phyloP scores from a whole-genome alignment of 169 alveolate genomes.

The Cryptosporidium tyzzeri region DNA sequence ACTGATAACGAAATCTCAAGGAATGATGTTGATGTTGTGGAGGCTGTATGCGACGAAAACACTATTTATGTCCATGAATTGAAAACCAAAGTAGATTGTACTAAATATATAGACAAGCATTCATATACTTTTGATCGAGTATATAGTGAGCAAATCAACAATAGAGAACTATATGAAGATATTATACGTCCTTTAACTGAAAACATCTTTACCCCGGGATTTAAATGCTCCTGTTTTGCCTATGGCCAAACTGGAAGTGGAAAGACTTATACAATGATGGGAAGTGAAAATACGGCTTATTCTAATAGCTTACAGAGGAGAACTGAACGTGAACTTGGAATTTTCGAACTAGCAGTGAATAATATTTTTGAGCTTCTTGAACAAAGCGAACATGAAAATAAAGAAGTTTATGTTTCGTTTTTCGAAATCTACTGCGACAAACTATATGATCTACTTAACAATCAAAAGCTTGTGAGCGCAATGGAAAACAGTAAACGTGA shows the following conservation, averaged over 20 bases:
- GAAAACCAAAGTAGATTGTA: conserved; percentile 88
- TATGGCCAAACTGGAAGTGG: conserved; percentile 98
- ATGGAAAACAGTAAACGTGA: conserved; percentile 92
- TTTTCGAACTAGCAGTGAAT: conserved; percentile 93
- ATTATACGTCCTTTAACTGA: conserved; percentile 93
- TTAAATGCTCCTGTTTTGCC: conserved; percentile 96
- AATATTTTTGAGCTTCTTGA: conserved; percentile 90
- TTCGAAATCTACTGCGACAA: conserved; percentile 99
- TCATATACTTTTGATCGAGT: conserved; percentile 91
- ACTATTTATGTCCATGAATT: conserved; percentile 82
- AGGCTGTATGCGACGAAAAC: conserved; percentile 81
- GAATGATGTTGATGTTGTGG: conserved; percentile 93
- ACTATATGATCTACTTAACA: conserved; percentile 96
- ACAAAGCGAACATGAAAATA: conserved; percentile 80
- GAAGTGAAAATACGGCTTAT: conserved; percentile 83
- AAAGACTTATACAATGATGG: conserved; percentile 97
- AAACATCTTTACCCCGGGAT: conserved; percentile 91
- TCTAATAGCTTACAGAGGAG: conserved; percentile 73
- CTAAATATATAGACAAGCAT: conserved; percentile 92
- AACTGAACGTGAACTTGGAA: conserved; percentile 87
- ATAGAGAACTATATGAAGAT: conserved; percentile 88
- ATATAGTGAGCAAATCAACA: conserved; percentile 88
- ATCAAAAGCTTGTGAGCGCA: conserved; percentile 89
- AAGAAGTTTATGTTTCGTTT: conserved; percentile 92
- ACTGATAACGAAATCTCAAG: conserved; percentile 90